Base-by-base conservation (phyloP, 352 stramenopile genomes). In the Globisporangium paroecandrum region DNA sequence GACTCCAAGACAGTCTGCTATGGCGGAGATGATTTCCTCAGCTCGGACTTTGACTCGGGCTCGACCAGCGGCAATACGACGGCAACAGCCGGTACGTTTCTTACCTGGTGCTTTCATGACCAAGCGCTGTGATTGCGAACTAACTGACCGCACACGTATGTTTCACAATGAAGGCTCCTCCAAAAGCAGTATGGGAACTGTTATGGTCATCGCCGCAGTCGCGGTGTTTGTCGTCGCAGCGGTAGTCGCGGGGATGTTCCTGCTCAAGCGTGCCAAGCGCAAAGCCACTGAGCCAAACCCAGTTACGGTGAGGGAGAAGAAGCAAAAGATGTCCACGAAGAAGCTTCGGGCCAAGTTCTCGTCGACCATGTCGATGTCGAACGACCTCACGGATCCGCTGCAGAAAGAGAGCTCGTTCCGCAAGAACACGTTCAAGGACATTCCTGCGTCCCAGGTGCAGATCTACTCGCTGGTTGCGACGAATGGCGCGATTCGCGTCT, bases 361-460 rank as follows among this genome's bases (percentile, higher is more conserved):
- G 41, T 59, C 64, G 24, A 69, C 25, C 27, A 51, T 41, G 51
- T 22, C 34, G 32, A 76, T 82, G 29, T 78, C 72, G 18, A 76
- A 74, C 64, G 72, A 76, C 7, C 63, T 81, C 27, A 66, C 65
- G 29, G 71, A 83, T 34, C 72, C 75, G 29, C 53, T 81, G 7
- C 64, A 65, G 9, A 68, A 73, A 36, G 65, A 74, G n/a, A 53
- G 60, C 24, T 75, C 72, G n/a, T 66, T 80, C 20, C 81, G 79
- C 25, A 85, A 89, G 65, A 73, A 80, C 36, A 81, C 71, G 20
- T 90, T 89, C 65, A 78, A 77, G 36, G 83, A 89, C 29, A 90
- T 93, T 25, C 71, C 75, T 3, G 53, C 65, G 0, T 43, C 64
- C 0, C 79, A 88, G 29, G 64, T 93, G 15, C 69, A 75, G 3